Conservation (phyloP, 495 filamentous ascomycete species). For the Hypoxylon subgilvum region DNA sequence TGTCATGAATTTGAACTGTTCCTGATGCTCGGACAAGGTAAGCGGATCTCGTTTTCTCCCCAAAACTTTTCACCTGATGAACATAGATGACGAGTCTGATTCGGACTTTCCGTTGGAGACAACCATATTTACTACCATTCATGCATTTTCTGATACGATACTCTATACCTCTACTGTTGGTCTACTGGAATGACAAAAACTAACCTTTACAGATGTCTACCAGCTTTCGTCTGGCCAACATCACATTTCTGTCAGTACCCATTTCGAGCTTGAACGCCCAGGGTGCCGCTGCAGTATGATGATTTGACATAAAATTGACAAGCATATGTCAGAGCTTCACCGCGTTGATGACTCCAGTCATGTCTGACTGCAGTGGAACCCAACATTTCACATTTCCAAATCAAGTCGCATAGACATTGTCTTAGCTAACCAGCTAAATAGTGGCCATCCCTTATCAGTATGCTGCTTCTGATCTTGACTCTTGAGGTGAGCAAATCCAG, state of each 20-base stretch:
- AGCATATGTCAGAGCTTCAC: conserved; percentile 85
- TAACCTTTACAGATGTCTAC: conserved; percentile 14
- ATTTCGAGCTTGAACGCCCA: conserved; percentile 1
- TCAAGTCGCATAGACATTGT: conserved; percentile 1
- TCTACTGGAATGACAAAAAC: background rate
- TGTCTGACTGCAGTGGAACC: conserved; percentile 48
- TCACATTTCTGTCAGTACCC: conserved; percentile 26
- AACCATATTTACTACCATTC: conserved; percentile 78
- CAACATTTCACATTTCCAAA: conserved; percentile 4
- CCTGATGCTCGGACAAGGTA: conserved; percentile 14
- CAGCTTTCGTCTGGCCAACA: background rate
- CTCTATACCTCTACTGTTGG: background rate
- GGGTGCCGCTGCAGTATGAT: conserved; percentile 58
- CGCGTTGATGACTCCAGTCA: conserved; percentile 66
- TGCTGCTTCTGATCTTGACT: background rate
- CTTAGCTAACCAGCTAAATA: conserved; percentile 35
- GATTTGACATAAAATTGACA: conserved; percentile 72
- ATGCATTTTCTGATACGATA: conserved; percentile 68
- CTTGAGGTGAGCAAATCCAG: conserved; percentile 22
- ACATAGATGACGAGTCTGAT: conserved; percentile 89
- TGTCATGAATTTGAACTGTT: too few species aligned
- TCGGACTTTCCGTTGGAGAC: conserved; percentile 79
- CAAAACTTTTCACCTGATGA: conserved; percentile 63
- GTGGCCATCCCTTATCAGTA: background rate
- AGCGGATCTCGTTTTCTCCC: conserved; percentile 14